These are phyloP conservation scores for Claviceps spartinae DNA, from an alignment of 2,329 filamentous ascomycete species.

Conservation along the genomic window DNA sequence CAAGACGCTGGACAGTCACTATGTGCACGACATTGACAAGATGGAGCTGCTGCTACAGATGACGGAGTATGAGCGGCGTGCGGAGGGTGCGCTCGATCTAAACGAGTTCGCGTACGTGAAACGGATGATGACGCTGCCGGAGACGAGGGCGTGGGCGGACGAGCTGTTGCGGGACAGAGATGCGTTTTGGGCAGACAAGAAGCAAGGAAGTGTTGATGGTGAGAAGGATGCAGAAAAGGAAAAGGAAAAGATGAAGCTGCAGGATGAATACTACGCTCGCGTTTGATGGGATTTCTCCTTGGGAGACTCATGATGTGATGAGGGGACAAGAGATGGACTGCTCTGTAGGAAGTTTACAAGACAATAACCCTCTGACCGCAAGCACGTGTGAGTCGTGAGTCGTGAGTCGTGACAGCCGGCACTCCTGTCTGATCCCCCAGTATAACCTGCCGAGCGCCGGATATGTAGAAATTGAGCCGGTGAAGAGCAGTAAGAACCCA, in stretches of 20 bases:
- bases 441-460: not conserved
- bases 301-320: not conserved
- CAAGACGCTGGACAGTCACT: slow-evolving; percentile 68
- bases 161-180: slow-evolving; percentile 66
- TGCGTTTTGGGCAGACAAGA: slow-evolving; percentile 50
- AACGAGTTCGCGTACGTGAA: slow-evolving; percentile 79
- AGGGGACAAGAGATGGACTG: not conserved
- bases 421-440: not conserved
- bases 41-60: slow-evolving; percentile 90
- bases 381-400: not conserved
- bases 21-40: slow-evolving; percentile 96
- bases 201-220: slow-evolving; percentile 32
- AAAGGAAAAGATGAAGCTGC: slow-evolving; percentile 23
- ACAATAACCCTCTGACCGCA: not conserved
- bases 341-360: not conserved
- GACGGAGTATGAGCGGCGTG: slow-evolving; percentile 80
- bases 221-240: slow-evolving; percentile 28
- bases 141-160: slow-evolving; percentile 68
- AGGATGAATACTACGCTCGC: slow-evolving; percentile 36
- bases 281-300: slow-evolving; percentile 5
- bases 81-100: slow-evolving; percentile 55
- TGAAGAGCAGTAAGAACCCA: not conserved
- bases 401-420: too few species aligned
- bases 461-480: not conserved
- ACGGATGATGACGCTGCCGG: slow-evolving; percentile 55